phyloP scores from a whole-genome alignment of 305 asterid species.

The Rubia peregrina region DNA sequence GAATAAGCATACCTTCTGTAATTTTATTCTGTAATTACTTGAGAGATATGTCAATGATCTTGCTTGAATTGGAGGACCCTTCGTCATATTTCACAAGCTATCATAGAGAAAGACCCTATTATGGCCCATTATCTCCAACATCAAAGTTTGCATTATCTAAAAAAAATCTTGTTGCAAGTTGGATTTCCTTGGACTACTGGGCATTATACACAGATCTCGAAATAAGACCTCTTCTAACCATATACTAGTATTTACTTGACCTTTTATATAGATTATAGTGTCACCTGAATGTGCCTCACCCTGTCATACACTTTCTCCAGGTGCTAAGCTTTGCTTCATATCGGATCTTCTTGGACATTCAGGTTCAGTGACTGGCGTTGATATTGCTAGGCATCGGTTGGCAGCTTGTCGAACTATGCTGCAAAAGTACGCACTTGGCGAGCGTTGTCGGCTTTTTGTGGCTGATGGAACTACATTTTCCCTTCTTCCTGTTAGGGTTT shows the following conservation, averaged over 20 bases:
- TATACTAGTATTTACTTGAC: not conserved
- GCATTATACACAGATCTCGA: not conserved
- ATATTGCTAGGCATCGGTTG: conserved; percentile 74
- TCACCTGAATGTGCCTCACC: conserved; percentile 13
- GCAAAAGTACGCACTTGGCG: conserved; percentile 72
- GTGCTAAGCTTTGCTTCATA: conserved; percentile 95
- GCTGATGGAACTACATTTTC: conserved; percentile 91
- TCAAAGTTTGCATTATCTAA: too few relatives aligned
- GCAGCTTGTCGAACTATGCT: conserved; percentile 90
- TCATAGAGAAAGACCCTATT: not conserved
- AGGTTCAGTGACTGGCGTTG: conserved; percentile 90
- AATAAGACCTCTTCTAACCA: not conserved
- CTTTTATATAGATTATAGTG: not conserved
- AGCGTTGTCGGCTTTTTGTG: conserved; percentile 77
- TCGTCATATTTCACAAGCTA: not conserved
- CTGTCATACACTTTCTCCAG: conserved; percentile 34
- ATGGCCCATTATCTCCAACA: too few relatives aligned
- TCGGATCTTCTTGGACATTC: conserved; percentile 70
- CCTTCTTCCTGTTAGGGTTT: conserved; percentile 47
- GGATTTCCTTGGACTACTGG: not conserved
- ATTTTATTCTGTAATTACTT: not conserved
- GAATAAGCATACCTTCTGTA: not conserved
- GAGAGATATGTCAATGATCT: not conserved
- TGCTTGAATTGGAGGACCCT: not conserved
- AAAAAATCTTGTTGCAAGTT: too few relatives aligned